Conservation (phyloP, 2,329 filamentous ascomycete genomes). For the Neurospora crassa region DNA sequence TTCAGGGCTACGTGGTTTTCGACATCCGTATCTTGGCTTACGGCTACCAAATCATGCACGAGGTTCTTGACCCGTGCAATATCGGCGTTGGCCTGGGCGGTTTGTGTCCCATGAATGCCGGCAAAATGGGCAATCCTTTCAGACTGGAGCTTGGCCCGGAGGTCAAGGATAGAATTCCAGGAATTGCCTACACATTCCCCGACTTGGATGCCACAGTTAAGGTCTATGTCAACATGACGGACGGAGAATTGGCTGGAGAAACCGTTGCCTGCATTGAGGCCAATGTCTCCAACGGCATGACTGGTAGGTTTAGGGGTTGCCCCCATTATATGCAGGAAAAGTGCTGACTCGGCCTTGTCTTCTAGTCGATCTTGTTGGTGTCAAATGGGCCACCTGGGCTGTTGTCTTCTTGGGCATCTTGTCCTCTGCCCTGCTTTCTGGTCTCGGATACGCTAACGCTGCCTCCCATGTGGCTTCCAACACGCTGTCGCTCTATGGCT, state of each 20-base stretch:
- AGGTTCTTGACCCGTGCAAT: slow-evolving; percentile 67
- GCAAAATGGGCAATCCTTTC: slow-evolving; percentile 68
- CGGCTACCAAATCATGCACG: slow-evolving; percentile 61
- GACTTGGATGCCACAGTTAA: slow-evolving; percentile 82
- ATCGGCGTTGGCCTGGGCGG: slow-evolving; percentile 48
- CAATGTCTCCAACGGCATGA: slow-evolving; percentile 81
- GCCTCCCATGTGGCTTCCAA: slow-evolving; percentile 92
- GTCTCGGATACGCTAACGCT: slow-evolving; percentile 85
- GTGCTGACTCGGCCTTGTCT: neutral
- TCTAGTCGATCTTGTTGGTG: slow-evolving; percentile 68
- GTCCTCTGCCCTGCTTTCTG: slow-evolving; percentile 80
- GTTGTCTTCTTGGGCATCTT: slow-evolving; percentile 77
- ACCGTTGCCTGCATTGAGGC: slow-evolving; percentile 82
- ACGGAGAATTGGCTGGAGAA: slow-evolving; percentile 38
- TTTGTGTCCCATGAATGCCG: slow-evolving; percentile 85
- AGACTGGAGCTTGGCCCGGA: slow-evolving; percentile 50
- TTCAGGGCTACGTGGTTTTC: slow-evolving; percentile 73
- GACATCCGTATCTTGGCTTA: slow-evolving; percentile 72
- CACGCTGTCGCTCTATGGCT: slow-evolving; percentile 85
- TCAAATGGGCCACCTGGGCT: slow-evolving; percentile 82
- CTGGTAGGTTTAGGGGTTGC: slow-evolving; percentile 22
- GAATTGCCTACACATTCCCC: slow-evolving; percentile 79
- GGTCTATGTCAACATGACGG: slow-evolving; percentile 68
- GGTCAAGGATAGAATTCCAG: slow-evolving; percentile 59
- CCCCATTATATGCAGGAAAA: neutral